Evolutionary conservation across 345 rosid genomes (phyloP).

Genomic region (Aquilaria malaccensis): DNA sequence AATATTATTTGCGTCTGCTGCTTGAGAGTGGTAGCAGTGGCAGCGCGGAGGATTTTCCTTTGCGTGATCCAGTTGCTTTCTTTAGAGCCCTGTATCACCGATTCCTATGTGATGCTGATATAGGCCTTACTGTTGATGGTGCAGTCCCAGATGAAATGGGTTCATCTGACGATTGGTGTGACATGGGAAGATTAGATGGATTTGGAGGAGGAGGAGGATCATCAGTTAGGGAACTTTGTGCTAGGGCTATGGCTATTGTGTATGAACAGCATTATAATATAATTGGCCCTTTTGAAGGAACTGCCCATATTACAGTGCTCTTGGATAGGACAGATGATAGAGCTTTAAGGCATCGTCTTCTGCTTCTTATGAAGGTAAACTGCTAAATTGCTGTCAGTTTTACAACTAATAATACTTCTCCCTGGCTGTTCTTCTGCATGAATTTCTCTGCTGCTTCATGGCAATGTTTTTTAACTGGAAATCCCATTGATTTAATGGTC

Average conservation of each 20-base stretch:
- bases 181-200: slow-evolving; percentile 93
- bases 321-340: slow-evolving; percentile 94
- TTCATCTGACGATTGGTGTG: slow-evolving; percentile 99
- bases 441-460: slow-evolving; percentile 1
- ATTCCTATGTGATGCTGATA: slow-evolving; percentile 96
- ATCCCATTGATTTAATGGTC: no score
- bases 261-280: slow-evolving; percentile 85
- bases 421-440: neutral
- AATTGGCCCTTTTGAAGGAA: slow-evolving; percentile 95
- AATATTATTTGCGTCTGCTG: slow-evolving; percentile 91
- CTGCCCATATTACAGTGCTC: slow-evolving; percentile 89
- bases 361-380: slow-evolving; percentile 82
- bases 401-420: neutral
- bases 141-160: slow-evolving; percentile 96
- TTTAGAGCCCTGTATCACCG: slow-evolving; percentile 97
- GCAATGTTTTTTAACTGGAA: neutral
- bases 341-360: slow-evolving; percentile 96
- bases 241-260: slow-evolving; percentile 97
- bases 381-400: neutral
- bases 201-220: slow-evolving; percentile 99
- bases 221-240: slow-evolving; percentile 99
- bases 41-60: slow-evolving; percentile 94
- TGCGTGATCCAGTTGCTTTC: slow-evolving; percentile 96
- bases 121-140: slow-evolving; percentile 92
- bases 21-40: slow-evolving; percentile 92